Percentiles rank a stretch among this genome's conserved stretches.
phyloP scores from a whole-genome alignment of 805 yeast species.

The Ascoidea rubescens region DNA sequence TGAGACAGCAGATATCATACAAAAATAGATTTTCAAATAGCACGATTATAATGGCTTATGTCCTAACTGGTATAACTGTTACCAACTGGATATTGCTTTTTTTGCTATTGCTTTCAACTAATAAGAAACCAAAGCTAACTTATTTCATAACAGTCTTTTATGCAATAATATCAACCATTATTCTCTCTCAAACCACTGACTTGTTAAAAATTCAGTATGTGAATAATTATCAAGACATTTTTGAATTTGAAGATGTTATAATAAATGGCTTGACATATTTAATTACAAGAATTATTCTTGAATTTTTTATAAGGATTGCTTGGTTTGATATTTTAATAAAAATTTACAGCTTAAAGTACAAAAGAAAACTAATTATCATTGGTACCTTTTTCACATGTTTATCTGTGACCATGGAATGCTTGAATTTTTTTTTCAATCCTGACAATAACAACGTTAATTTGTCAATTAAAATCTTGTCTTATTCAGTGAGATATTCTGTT shows the following conservation, averaged over 20 bases:
- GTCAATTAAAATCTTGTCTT: constrained; percentile 1
- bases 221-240: constrained; percentile 6
- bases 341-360: not conserved
- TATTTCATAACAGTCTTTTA: constrained; percentile 7
- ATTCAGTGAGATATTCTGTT: not conserved
- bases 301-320: constrained; percentile 1
- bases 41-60: constrained; percentile 11
- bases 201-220: constrained; percentile 5
- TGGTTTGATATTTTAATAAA: constrained; percentile 7
- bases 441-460: not conserved
- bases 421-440: not conserved
- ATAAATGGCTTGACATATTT: not conserved
- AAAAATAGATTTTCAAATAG: constrained; percentile 13
- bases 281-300: constrained; percentile 2
- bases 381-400: not conserved
- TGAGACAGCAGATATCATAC: not conserved
- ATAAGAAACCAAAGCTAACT: constrained; percentile 1
- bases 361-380: not conserved
- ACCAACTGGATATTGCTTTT: constrained; percentile 8
- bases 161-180: constrained; percentile 4
- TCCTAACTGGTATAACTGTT: constrained; percentile 7
- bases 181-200: constrained; percentile 6
- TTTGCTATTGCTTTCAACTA: constrained; percentile 5
- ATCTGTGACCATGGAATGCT: not conserved
- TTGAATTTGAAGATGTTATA: constrained; percentile 1